Evolutionary conservation across 257 asterid species (phyloP).

Genomic region (Solanum habrochaites): DNA sequence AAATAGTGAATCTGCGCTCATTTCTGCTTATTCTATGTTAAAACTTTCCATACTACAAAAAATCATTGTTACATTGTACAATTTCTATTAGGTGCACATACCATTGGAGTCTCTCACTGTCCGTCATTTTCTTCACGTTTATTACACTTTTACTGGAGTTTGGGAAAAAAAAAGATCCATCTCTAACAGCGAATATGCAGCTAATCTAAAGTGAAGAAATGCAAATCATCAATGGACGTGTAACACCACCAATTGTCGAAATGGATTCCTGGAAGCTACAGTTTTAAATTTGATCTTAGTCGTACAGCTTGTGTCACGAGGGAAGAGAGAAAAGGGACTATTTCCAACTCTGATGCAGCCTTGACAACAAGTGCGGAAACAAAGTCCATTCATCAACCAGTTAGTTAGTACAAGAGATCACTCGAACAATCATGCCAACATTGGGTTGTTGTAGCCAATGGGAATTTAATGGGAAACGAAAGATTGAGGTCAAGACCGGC

Average conservation of each 20-base stretch:
- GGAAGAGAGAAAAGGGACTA: slow-evolving; percentile 23
- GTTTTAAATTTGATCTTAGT: slow-evolving; percentile 18
- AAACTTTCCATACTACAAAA: too few relatives aligned
- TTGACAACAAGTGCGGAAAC: not conserved
- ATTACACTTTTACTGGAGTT: too few relatives aligned
- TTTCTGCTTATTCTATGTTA: not conserved
- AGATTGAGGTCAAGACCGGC: not conserved
- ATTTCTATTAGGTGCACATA: not conserved
- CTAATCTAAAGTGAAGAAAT: not conserved
- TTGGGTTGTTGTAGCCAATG: not conserved
- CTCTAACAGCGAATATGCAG: too few relatives aligned
- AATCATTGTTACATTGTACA: not conserved
- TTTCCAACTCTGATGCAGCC: slow-evolving; percentile 43
- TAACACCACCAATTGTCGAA: slow-evolving; percentile 17
- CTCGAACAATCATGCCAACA: not conserved
- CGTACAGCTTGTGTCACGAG: slow-evolving; percentile 9
- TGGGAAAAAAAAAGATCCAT: too few relatives aligned
- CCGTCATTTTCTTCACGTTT: too few relatives aligned
- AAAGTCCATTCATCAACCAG: not conserved
- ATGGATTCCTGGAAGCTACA: slow-evolving; percentile 35
- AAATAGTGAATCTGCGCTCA: not conserved
- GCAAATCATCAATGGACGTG: not conserved
- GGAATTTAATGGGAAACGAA: not conserved
- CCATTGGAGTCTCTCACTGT: too few relatives aligned
- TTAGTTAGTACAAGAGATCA: not conserved